phyloP scores from a whole-genome alignment of 73 alveolate species.

The Symbiodinium pilosum region DNA sequence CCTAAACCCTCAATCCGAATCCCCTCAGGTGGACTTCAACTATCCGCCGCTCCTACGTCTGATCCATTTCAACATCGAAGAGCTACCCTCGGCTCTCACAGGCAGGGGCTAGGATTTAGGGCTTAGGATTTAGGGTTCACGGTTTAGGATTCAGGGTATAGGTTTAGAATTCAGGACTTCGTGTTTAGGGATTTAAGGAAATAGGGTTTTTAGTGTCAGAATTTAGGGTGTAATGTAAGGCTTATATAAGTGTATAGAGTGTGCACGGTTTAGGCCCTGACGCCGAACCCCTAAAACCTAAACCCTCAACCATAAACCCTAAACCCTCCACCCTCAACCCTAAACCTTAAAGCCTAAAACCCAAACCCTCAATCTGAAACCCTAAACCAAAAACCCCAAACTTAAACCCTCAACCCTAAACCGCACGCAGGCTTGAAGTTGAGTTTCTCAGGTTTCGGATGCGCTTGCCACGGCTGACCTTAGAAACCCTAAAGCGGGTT shows the following conservation, averaged over 20 bases:
- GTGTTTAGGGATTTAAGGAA: not conserved
- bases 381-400: too few relatives aligned
- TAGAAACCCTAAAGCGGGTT: too few relatives aligned
- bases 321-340: too few relatives aligned
- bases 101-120: not conserved
- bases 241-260: too few relatives aligned
- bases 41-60: slow-evolving; percentile 89
- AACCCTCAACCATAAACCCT: too few relatives aligned
- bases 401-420: too few relatives aligned
- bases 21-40: slow-evolving; percentile 59
- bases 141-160: not conserved
- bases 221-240: not conserved
- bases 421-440: not conserved
- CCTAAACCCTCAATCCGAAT: not conserved
- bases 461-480: too few relatives aligned
- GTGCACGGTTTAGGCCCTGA: too few relatives aligned
- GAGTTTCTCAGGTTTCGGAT: not conserved
- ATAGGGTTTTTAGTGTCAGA: not conserved
- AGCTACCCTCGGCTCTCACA: slow-evolving; percentile 51
- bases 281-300: too few relatives aligned
- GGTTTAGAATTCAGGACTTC: not conserved
- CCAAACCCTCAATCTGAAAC: too few relatives aligned
- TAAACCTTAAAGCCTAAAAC: too few relatives aligned
- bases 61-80: slow-evolving; percentile 73
- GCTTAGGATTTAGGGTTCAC: not conserved